Percentiles rank a stretch among this genome's conserved stretches.
These are phyloP conservation scores for Syzygium malaccense DNA, from an alignment of 441 rosid genomes.

Conservation along the genomic window DNA sequence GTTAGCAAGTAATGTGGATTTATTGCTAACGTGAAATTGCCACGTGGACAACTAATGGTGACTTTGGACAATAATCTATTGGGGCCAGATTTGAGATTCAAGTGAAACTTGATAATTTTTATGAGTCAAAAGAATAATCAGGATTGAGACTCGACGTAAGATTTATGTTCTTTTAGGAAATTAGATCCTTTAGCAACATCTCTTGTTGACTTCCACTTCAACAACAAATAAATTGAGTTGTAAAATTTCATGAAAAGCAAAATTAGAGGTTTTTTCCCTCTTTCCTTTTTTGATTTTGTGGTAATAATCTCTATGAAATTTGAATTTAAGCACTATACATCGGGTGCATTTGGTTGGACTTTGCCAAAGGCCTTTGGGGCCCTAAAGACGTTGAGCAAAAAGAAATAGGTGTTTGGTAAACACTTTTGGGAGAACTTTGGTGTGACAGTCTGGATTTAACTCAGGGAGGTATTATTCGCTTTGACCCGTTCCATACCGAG, in stretches of 20 bases:
- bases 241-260: neutral
- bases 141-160: neutral
- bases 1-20: neutral
- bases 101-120: neutral
- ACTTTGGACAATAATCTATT: neutral
- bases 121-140: neutral
- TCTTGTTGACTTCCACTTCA: neutral
- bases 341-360: neutral
- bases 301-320: neutral
- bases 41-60: rapidly evolving
- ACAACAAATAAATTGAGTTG: neutral
- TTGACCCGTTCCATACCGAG: no score
- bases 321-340: neutral
- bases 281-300: neutral
- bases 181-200: neutral
- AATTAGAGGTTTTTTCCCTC: neutral
- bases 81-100: neutral
- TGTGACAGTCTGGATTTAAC: no score
- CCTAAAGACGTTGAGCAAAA: neutral
- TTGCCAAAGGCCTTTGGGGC: neutral
- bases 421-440: no score
- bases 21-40: neutral
- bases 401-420: neutral
- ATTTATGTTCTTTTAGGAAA: neutral
- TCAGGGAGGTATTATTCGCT: no score